Conservation (phyloP, 345 rosid genomes). For the Eutrema japonicum region DNA sequence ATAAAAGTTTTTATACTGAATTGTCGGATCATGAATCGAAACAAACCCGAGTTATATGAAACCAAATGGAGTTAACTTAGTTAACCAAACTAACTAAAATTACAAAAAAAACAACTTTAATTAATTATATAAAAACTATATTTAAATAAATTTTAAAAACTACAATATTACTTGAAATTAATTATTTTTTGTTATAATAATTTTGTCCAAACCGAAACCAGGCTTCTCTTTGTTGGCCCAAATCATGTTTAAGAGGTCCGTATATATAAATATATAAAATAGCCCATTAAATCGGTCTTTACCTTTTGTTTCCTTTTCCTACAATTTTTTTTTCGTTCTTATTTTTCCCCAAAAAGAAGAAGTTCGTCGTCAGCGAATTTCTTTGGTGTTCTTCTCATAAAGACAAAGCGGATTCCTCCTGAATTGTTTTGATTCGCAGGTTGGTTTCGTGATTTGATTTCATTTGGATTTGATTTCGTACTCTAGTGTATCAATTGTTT, state of each 20-base stretch:
- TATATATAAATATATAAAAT: no score
- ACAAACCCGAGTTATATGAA: no score
- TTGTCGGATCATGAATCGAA: no score
- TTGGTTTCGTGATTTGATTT: neutral
- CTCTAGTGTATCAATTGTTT: slow-evolving; percentile 18
- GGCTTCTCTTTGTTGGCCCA: neutral
- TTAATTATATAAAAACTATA: no score
- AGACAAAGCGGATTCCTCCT: slow-evolving; percentile 10
- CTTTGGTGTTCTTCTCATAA: slow-evolving; percentile 19
- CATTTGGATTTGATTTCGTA: neutral
- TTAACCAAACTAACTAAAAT: no score
- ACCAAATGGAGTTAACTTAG: no score
- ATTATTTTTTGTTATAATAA: no score
- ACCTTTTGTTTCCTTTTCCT: neutral
- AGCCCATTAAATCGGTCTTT: slow-evolving; percentile 6
- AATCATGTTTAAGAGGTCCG: neutral
- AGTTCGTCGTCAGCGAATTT: neutral
- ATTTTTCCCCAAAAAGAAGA: neutral
- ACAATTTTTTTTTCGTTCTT: neutral
- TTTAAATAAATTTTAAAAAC: no score
- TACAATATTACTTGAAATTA: no score
- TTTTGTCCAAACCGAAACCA: no score
- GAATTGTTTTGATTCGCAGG: slow-evolving; percentile 13
- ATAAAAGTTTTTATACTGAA: no score
- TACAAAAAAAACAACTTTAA: no score